Evolutionary conservation across 352 stramenopile genomes (phyloP).

Genomic region (Phytophthora palmivora): DNA sequence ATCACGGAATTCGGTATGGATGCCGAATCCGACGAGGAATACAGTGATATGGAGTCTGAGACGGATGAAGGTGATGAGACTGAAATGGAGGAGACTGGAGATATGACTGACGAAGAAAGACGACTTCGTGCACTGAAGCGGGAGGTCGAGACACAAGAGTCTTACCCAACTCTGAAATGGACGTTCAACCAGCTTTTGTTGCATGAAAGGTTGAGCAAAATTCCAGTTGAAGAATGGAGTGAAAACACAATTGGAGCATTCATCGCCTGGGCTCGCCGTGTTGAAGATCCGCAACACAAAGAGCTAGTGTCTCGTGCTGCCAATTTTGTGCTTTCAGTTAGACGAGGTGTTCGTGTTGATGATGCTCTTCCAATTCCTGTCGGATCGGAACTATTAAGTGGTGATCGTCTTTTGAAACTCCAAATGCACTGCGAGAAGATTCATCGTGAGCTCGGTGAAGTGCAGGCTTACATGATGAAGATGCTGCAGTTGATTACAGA

Average conservation of each 20-base stretch:
- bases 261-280: too few species aligned
- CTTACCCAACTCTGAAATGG: too few species aligned
- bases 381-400: constrained; percentile 9
- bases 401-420: constrained; percentile 12
- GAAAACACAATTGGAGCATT: too few species aligned
- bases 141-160: constrained; percentile 8
- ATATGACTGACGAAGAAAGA: too few species aligned
- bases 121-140: constrained; percentile 8
- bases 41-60: constrained; percentile 28
- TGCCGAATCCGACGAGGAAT: constrained; percentile 18
- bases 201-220: constrained; percentile 18
- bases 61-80: constrained; percentile 12
- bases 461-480: constrained; percentile 29
- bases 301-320: too few species aligned
- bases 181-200: constrained; percentile 36
- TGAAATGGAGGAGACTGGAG: constrained; percentile 11
- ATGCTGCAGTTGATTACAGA: constrained; percentile 17
- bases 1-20: constrained; percentile 25
- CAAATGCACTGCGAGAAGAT: too few species aligned
- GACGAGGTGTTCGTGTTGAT: constrained; percentile 15
- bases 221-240: constrained; percentile 28
- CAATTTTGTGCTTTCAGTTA: constrained; percentile 19
- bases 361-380: constrained; percentile 16
- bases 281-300: too few species aligned
- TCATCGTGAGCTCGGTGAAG: too few species aligned